phyloP scores from a whole-genome alignment of 371 early-diverging fungal genomes.

The Syncephalis fuscata region DNA sequence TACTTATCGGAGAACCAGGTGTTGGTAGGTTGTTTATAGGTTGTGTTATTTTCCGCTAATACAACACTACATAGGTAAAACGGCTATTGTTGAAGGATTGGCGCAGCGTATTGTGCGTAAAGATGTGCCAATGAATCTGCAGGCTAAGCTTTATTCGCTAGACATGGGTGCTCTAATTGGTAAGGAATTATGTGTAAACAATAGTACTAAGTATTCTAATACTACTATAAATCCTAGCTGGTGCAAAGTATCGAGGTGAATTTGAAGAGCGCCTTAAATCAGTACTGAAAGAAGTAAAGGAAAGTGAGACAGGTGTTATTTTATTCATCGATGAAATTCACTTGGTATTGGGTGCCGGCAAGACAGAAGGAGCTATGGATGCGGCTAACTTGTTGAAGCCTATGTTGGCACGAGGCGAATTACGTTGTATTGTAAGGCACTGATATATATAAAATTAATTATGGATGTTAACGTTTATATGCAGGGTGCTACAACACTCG shows the following conservation, averaged over 20 bases:
- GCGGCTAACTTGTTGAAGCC: conserved; percentile 90
- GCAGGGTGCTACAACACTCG: conserved; percentile 71
- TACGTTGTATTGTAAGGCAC: conserved; percentile 41
- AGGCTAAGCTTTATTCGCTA: conserved; percentile 76
- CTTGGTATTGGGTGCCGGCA: conserved; percentile 83
- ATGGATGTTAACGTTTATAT: too few relatives aligned
- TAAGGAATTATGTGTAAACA: conserved; percentile 8
- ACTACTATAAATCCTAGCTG: conserved; percentile 21
- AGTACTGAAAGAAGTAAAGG: conserved; percentile 90
- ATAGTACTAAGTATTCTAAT: neutral
- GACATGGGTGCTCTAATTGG: conserved; percentile 89
- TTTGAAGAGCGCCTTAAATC: conserved; percentile 98
- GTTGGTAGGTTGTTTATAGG: conserved; percentile 39
- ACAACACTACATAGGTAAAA: conserved; percentile 27
- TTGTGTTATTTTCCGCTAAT: too few relatives aligned
- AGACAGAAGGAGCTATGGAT: conserved; percentile 82
- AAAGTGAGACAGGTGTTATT: conserved; percentile 78
- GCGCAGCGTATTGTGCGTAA: conserved; percentile 93
- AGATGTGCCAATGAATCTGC: conserved; percentile 82
- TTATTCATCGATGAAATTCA: conserved; percentile 99
- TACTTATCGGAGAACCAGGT: conserved; percentile 85
- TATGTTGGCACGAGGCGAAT: conserved; percentile 66
- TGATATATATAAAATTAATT: too few relatives aligned
- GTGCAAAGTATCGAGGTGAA: conserved; percentile 91
- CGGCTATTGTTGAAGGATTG: conserved; percentile 89